phyloP scores from a whole-genome alignment of 2,329 filamentous ascomycete species.

The Atkinsonella texensis region DNA sequence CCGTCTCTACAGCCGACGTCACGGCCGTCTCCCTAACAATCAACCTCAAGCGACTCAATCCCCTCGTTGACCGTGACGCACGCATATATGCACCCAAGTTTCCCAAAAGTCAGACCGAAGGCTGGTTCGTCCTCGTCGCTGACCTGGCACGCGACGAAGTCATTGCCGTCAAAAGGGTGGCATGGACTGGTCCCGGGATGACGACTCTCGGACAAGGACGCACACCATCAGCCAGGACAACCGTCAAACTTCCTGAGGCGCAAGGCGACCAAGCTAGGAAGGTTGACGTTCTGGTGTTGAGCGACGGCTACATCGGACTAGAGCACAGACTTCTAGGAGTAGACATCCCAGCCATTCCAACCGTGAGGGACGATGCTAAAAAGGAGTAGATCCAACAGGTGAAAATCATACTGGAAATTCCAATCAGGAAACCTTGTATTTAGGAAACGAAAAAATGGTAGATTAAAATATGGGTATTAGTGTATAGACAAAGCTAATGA shows the following conservation, averaged over 20 bases:
- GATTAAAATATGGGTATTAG: neutral
- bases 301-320: conserved; percentile 80
- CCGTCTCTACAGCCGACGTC: conserved; percentile 46
- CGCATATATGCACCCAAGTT: conserved; percentile 80
- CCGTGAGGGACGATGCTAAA: conserved; percentile 34
- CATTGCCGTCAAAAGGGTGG: conserved; percentile 73
- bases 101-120: conserved; percentile 89
- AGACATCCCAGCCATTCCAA: conserved; percentile 38
- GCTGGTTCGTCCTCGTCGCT: conserved; percentile 76
- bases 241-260: conserved; percentile 47
- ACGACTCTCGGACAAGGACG: conserved; percentile 27
- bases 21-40: conserved; percentile 54
- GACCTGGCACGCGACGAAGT: conserved; percentile 60
- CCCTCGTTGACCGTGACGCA: conserved; percentile 50
- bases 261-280: conserved; percentile 38
- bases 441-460: neutral
- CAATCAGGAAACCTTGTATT: neutral
- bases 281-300: conserved; percentile 65
- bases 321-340: conserved; percentile 37
- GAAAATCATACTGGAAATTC: neutral
- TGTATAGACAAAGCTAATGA: neutral
- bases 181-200: conserved; percentile 42
- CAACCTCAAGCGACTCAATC: conserved; percentile 54
- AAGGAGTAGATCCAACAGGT: conserved; percentile 12
- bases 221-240: conserved; percentile 40